phyloP scores from a whole-genome alignment of 257 asterid species.

The Solanum infundibuliforme region DNA sequence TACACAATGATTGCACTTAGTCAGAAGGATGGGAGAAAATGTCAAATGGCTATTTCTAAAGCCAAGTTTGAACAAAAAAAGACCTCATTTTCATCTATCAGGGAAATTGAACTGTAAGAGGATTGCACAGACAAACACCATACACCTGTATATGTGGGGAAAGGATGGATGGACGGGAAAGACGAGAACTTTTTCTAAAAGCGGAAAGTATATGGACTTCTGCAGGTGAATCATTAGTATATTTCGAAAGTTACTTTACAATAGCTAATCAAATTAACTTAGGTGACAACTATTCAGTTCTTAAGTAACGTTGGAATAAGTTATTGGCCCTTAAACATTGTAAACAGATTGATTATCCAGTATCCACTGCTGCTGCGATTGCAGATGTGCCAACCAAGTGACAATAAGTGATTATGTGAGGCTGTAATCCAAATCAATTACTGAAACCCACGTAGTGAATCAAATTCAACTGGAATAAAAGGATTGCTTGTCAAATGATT shows the following conservation, averaged over 20 bases:
- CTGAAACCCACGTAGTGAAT: neutral
- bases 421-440: neutral
- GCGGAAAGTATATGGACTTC: neutral
- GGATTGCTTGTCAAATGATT: neutral
- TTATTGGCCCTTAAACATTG: neutral
- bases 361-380: neutral
- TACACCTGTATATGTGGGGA: neutral
- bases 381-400: neutral
- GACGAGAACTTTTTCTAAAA: neutral
- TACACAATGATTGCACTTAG: neutral
- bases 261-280: neutral
- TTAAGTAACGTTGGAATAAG: neutral
- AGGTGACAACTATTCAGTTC: neutral
- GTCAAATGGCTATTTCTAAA: neutral
- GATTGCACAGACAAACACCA: neutral
- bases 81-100: neutral
- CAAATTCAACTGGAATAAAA: neutral
- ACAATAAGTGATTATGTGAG: neutral
- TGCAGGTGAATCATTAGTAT: neutral
- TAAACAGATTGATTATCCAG: neutral
- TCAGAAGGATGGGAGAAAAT: neutral
- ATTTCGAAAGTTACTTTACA: neutral
- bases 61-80: neutral
- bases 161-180: neutral
- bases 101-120: neutral